Conservation (phyloP, 2,329 filamentous ascomycete genomes). For the Sporothrix euskadiensis region DNA sequence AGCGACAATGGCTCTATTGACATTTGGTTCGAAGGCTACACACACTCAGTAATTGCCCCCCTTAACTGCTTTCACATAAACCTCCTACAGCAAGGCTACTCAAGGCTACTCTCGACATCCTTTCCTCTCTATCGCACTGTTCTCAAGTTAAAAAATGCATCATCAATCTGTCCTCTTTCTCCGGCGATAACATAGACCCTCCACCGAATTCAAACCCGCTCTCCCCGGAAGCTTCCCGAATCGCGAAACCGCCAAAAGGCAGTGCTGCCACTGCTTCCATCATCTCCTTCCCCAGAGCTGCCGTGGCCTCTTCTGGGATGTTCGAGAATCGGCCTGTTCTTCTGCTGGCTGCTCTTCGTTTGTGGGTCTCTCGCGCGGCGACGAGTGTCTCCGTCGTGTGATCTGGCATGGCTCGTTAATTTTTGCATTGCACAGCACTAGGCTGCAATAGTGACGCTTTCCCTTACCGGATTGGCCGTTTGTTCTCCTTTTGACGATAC, state of each 20-base stretch:
- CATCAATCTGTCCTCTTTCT: not conserved
- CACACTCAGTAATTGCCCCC: not conserved
- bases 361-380: not conserved
- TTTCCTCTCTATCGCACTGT: not conserved
- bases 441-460: not conserved
- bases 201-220: not conserved
- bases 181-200: too few relatives aligned
- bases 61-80: not conserved
- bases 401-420: not conserved
- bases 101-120: not conserved
- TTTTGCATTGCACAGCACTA: not conserved
- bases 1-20: not conserved
- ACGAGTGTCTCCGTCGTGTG: not conserved
- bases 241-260: conserved; percentile 31
- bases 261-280: conserved; percentile 15
- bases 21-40: not conserved
- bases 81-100: not conserved
- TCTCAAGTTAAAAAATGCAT: not conserved
- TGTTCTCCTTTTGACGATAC: not conserved
- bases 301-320: not conserved
- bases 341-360: not conserved
- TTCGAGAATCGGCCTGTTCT: not conserved
- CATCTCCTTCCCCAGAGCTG: not conserved
- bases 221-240: conserved; percentile 19
- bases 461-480: not conserved